Conservation (phyloP, 352 stramenopile species). For the Globisporangium uncinulatum region DNA sequence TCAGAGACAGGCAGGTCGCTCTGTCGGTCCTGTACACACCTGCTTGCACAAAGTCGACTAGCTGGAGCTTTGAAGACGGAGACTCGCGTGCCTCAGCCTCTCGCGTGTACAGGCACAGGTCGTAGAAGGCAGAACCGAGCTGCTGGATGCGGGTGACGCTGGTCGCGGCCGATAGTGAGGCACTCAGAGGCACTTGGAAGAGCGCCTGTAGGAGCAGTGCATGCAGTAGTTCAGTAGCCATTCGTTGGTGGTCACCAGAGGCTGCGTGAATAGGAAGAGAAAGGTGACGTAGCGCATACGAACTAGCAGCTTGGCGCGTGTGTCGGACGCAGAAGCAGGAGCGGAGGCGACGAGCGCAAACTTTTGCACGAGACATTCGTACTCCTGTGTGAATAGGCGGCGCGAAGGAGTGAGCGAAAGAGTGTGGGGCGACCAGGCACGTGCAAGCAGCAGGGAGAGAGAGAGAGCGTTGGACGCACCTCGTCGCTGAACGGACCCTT, state of each 20-base stretch:
- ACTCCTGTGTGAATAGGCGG: conserved; percentile 35
- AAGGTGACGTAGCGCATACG: not conserved
- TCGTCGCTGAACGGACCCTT: conserved; percentile 82
- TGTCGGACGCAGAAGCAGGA: conserved; percentile 14
- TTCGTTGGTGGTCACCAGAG: no score
- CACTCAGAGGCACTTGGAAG: conserved; percentile 33
- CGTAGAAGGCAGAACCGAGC: conserved; percentile 43
- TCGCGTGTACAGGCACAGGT: conserved; percentile 40
- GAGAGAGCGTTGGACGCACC: conserved; percentile 14
- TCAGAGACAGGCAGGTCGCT: not conserved
- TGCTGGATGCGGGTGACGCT: conserved; percentile 14
- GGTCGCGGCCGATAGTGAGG: conserved; percentile 18
- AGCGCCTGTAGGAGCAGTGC: conserved; percentile 18
- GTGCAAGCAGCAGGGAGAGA: not conserved
- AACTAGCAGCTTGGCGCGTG: conserved; percentile 40
- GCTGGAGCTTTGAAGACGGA: conserved; percentile 19
- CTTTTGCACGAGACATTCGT: conserved; percentile 44
- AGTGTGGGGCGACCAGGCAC: not conserved
- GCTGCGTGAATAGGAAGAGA: no score
- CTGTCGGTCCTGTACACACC: conserved; percentile 23
- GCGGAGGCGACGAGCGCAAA: conserved; percentile 32
- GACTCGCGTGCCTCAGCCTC: conserved; percentile 10
- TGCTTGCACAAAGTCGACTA: conserved; percentile 59
- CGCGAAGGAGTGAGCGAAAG: not conserved
- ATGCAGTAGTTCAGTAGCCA: not conserved